Base-by-base conservation (phyloP, 1,284 basidiomycete species). In the Acaromyces ingoldii region DNA sequence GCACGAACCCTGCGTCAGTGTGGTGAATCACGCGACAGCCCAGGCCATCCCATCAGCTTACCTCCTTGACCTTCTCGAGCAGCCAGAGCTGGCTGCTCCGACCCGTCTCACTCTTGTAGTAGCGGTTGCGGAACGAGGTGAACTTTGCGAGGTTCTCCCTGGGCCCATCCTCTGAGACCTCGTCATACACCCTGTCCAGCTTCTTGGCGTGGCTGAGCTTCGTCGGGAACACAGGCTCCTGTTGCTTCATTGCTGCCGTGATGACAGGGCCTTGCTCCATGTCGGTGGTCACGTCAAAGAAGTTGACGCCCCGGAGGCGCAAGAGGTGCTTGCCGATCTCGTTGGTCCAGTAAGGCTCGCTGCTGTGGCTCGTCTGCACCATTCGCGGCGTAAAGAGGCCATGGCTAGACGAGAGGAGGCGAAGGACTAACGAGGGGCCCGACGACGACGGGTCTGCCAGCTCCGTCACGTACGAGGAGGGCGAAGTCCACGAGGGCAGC, bases 31-130 rank as follows among this genome's bases (percentile, higher is more conserved):
- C n/a, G n/a, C n/a, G n/a, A n/a, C n/a, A n/a, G n/a, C n/a, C n/a
- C n/a, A n/a, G n/a, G n/a, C n/a, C n/a, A n/a, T n/a, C n/a, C n/a
- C n/a, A n/a, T n/a, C n/a, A n/a, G n/a, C n/a, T n/a, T n/a, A n/a
- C 22, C 41, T 33, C 13, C 31, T 30, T 17, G 5, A 68, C 57
- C 5, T 60, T 55, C n/a, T 41, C 44, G 15, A 70, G 54, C 45
- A 97, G 81, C 91, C 91, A 98, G 57, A 82, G 76, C 74, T 95
- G 90, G 64, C 87, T 78, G 53, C 80, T 71, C 48, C 77, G 76
- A 21, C 93, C 95, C 7, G 85, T 88, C 82, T 89, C 75, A 1
- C 75, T 77, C 39, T 78, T 76, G 73, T 81, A 79, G 75, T 78
- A 79, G 49, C 79, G 59, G 52, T 77, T 77, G 51, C 70, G 66